Base-by-base conservation (phyloP, 2,329 filamentous ascomycete genomes). In the Fusarium guadeloupense region DNA sequence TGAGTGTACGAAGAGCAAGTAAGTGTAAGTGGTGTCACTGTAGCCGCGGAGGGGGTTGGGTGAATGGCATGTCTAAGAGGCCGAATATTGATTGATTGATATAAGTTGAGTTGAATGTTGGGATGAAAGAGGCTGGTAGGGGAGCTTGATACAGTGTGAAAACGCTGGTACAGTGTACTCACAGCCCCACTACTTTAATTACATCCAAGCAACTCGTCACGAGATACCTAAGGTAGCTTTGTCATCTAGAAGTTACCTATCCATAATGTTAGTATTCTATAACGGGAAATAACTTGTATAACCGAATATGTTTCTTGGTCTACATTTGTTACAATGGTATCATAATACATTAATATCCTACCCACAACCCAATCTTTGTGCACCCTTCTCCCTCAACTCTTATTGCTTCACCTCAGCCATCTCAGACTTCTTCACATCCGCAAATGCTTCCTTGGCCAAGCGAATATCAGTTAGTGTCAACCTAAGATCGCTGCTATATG, bases 381-480 rank as follows among this genome's bases (percentile, higher is more conserved):
- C 31, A n/a, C 17, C 19, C 16, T 35, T 40, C 8, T 19, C 9
- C 16, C 20, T n/a, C 14, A 16, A 23, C 6, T 16, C 25, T 50
- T 69, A 66, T 58, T 62, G 75, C 74, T 54, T 57, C 33, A 63
- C 67, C 28, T 72, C 69, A 54, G 72, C 73, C 52, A 68, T 56
- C 61, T 69, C 70, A 9, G 62, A 52, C 43, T 77, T 74, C 58
- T 66, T 70, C 9, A 68, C 59, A 55, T 69, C 73, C 13, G 68
- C 72, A n/a, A 79, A 77, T 12, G 88, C 88, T 71, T 92, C 88
- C 72, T 83, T 89, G 5, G 92, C 93, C 52, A 89, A 78, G 67
- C 89, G 83, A 66, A 97, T 80, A 68, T 97, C 93, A 50, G 83
- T 82, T 59, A 83, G 80, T 33, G 81, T 88, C 62, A 97, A 77